Base-by-base conservation (phyloP, 2,329 filamentous ascomycete species). In the Akanthomyces uredinophilus region DNA sequence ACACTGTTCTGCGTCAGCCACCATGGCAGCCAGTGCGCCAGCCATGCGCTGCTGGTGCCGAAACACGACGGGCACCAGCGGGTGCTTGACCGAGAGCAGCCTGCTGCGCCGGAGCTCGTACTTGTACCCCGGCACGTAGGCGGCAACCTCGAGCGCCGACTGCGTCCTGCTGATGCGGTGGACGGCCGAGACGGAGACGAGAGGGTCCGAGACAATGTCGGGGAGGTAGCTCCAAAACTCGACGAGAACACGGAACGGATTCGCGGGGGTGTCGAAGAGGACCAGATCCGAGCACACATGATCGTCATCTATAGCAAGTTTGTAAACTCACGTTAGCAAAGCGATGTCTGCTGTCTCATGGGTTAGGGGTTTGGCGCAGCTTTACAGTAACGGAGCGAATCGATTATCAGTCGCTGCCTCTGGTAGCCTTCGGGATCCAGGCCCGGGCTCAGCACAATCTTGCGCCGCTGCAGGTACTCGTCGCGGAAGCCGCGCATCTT, bases 111-210 rank as follows among this genome's bases (percentile, higher is more conserved):
- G 47, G 6, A 60, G 22, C 32, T 16, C 37, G 18, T 43, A 50
- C 24, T 24, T 24, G 37, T 51, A 52, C 18, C 56, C 56, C n/a
- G 37, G 53, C 27, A 62, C 39, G n/a, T 47, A n/a, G 8, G 37
- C 24, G 20, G 47, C 47, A 16, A 43, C 35, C 7, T 58, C 51
- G 14, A 32, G 52, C 13, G 18, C 37, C 6, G 44, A 58, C 13
- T 66, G 51, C 29, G 20, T 62, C n/a, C 57, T 56, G 24, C 62
- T 52, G 43, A 63, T 52, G 59, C 62, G 62, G 44, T 66, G 65
- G 22, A 60, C 63, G 1, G 61, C 50, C 8, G 58, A 20, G 32
- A 60, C 29, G 35, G 60, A 60, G 27, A 66, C 60, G 35, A 64
- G 27, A 1, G 62, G 51, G 49, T 64, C 50, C 14, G 56, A 20